phyloP scores from a whole-genome alignment of 495 filamentous ascomycete genomes.

The Peziza echinospora region DNA sequence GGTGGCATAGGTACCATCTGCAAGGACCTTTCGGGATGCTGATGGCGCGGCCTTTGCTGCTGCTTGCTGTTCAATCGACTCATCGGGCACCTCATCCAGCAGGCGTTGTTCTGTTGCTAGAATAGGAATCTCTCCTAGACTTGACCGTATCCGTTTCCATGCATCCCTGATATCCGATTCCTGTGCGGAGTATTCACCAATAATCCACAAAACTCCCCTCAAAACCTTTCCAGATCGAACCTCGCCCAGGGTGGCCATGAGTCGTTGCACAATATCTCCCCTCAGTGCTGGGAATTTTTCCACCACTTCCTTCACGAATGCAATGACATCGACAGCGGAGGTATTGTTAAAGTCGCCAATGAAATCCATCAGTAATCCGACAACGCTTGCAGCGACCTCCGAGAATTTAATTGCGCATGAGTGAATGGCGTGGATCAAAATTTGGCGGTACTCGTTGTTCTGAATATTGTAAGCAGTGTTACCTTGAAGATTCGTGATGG shows the following conservation, averaged over 20 bases:
- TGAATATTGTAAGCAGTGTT: conserved; percentile 20
- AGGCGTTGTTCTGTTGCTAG: conserved; percentile 85
- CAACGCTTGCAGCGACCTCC: conserved; percentile 88
- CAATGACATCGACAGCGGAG: conserved; percentile 91
- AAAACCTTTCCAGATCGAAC: conserved; percentile 96
- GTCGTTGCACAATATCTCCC: conserved; percentile 59
- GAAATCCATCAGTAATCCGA: conserved; percentile 97
- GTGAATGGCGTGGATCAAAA: conserved; percentile 92
- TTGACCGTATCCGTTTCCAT: conserved; percentile 88
- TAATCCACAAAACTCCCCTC: conserved; percentile 87
- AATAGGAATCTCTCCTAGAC: conserved; percentile 93
- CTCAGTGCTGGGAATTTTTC: conserved; percentile 92
- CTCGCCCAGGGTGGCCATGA: conserved; percentile 80
- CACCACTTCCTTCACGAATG: conserved; percentile 96
- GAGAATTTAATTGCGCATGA: conserved; percentile 98
- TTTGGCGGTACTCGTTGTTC: conserved; percentile 89
- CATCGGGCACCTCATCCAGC: conserved; percentile 35
- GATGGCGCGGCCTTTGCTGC: conserved; percentile 45
- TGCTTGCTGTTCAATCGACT: conserved; percentile 44
- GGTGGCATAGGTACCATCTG: conserved; percentile 92
- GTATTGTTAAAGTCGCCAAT: conserved; percentile 96
- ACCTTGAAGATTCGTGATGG: not conserved
- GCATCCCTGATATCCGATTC: conserved; percentile 65
- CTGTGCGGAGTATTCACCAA: conserved; percentile 81
- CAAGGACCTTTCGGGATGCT: conserved; percentile 75